phyloP scores from a whole-genome alignment of 768 basidiomycete genomes.

The Amyloporia xantha region DNA sequence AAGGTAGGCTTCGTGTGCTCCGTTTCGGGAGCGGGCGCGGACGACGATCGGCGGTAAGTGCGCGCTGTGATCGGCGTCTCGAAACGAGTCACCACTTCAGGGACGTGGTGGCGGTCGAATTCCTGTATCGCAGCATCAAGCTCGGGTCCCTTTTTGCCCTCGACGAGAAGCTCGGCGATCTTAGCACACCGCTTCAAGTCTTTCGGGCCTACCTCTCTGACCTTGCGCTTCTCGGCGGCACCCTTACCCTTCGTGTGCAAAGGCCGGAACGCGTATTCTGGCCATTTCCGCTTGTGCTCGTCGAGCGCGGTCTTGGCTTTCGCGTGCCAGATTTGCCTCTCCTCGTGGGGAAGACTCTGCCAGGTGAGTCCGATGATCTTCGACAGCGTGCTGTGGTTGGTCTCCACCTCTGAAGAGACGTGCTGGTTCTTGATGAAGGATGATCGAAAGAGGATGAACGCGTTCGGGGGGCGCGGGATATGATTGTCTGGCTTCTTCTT shows the following conservation, averaged over 20 bases:
- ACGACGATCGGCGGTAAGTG: conserved; percentile 62
- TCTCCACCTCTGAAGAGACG: conserved; percentile 72
- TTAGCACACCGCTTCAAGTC: conserved; percentile 58
- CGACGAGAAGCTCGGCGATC: conserved; percentile 54
- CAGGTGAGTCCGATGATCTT: conserved; percentile 83
- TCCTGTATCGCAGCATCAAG: conserved; percentile 29
- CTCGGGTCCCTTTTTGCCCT: conserved; percentile 33
- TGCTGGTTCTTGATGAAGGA: conserved; percentile 76
- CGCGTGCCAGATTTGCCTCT: conserved; percentile 70
- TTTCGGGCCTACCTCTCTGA: conserved; percentile 57
- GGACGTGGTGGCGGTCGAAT: conserved; percentile 41
- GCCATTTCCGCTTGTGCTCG: conserved; percentile 70
- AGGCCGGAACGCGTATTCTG: conserved; percentile 70
- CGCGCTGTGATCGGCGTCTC: conserved; percentile 70
- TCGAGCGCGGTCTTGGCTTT: conserved; percentile 69
- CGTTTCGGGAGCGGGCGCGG: conserved; percentile 27
- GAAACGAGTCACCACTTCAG: conserved; percentile 64
- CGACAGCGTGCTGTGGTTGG: conserved; percentile 75
- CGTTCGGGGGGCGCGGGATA: conserved; percentile 80
- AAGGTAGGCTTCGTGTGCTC: conserved; percentile 19
- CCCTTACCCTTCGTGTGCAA: conserved; percentile 42
- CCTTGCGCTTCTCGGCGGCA: conserved; percentile 45
- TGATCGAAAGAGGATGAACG: conserved; percentile 82
- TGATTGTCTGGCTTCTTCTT: conserved; percentile 71
- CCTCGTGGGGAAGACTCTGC: conserved; percentile 71